Percentiles rank a stretch among this genome's conserved stretches.
Conservation (phyloP, 768 basidiomycete species). For the Mycena sanguinolenta region DNA sequence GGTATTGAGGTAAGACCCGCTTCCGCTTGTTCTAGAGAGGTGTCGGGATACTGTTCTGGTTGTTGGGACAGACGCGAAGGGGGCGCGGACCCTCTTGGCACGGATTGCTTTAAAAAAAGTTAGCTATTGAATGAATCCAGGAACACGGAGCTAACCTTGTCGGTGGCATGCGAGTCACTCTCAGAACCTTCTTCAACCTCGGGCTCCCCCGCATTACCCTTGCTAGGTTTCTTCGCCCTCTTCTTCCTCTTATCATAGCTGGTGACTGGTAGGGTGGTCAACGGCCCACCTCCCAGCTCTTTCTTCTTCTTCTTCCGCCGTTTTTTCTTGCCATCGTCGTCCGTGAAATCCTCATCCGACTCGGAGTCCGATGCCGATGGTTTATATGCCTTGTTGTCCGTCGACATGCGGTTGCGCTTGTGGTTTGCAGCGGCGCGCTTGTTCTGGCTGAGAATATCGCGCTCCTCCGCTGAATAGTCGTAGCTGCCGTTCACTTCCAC, state of each 20-base stretch:
- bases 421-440: slow-evolving; percentile 46
- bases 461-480: slow-evolving; percentile 84
- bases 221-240: slow-evolving; percentile 64
- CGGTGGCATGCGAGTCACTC: slow-evolving; percentile 50
- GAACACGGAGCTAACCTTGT: slow-evolving; percentile 45
- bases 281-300: slow-evolving; percentile 64
- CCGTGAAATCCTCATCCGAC: slow-evolving; percentile 67
- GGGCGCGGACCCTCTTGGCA: slow-evolving; percentile 58
- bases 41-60: slow-evolving; percentile 44
- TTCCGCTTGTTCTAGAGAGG: slow-evolving; percentile 59
- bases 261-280: slow-evolving; percentile 78
- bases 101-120: slow-evolving; percentile 40
- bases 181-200: slow-evolving; percentile 60
- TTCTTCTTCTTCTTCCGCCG: slow-evolving; percentile 69
- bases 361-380: slow-evolving; percentile 77
- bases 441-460: slow-evolving; percentile 64
- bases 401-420: slow-evolving; percentile 74
- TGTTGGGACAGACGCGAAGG: slow-evolving; percentile 46
- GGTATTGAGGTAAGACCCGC: slow-evolving; percentile 72
- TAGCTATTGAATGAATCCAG: slow-evolving; percentile 11
- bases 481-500: slow-evolving; percentile 66
- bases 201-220: slow-evolving; percentile 64
- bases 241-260: slow-evolving; percentile 72
- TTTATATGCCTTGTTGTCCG: slow-evolving; percentile 87
- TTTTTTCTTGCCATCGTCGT: slow-evolving; percentile 65